Base-by-base conservation (phyloP, 2,329 filamentous ascomycete species). In the Phialophora expanda region DNA sequence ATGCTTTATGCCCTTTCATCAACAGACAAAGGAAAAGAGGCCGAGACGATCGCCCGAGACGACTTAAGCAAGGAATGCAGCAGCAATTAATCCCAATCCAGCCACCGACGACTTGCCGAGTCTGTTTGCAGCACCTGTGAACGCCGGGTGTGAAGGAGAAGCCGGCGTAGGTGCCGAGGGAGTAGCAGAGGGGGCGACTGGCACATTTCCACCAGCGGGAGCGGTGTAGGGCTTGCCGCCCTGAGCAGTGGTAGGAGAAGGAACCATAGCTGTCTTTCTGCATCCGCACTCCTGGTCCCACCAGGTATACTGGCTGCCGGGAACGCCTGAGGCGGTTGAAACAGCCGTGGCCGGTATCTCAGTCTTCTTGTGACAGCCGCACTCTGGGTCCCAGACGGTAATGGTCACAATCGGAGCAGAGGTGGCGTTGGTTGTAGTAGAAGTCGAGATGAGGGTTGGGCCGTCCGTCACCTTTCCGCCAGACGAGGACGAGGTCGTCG, bases 301-400 rank as follows among this genome's bases (percentile, higher is more conserved):
- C 69, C 69, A 70, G 30, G 66, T 68, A 38, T 70, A 70, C 53
- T 61, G 56, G 17, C 62, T 66, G 22, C 66, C 66, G 14, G 62
- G 53, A 8, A 63, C 30, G 5, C 58, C 58, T 38, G 58, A 62
- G 41, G 34, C 62, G 51, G 67, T 63, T 14, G 67, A 57, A 14
- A 51, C 48, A n/a, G 66, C 64, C 1, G 51, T 48, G 12, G 61
- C 58, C 12, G 65, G 61, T 12, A 69, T 50, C 26, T 59, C 61
- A 2, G 67, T 62, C 3, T 62, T 70, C 57, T 69, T 70, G 11
- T 57, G 61, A 65, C 70, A 71, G 24, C 66, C 65, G 54, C 70
- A 72, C 8, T 62, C 63, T 4, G 61, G 34, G n/a, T 69, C 69
- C 57, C 59, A 66, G 48, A 68, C 69, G 12, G 68, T 70, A 46